A percentile compares a stretch with the other conserved stretches of the same genome.
phyloP scores from a whole-genome alignment of 441 rosid species.

The Euphorbia schlechtendalii region DNA sequence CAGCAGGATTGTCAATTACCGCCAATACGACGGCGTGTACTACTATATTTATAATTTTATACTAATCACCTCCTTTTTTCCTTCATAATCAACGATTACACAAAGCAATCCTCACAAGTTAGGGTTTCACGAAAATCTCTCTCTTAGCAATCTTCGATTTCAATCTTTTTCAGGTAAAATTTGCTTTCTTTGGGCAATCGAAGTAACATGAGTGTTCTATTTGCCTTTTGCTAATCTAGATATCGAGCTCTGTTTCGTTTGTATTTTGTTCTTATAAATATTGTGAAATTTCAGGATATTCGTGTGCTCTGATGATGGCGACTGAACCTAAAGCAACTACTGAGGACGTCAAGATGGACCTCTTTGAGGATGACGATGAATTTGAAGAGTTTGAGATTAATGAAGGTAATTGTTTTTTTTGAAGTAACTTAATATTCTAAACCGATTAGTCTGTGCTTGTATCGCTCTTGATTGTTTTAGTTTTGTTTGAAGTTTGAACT shows the following conservation, averaged over 20 bases:
- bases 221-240: not conserved
- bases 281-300: not conserved
- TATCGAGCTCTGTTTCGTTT: not conserved
- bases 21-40: not conserved
- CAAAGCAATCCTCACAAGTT: not conserved
- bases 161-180: not conserved
- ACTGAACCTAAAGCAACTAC: conserved; percentile 54
- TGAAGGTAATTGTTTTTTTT: conserved; percentile 35
- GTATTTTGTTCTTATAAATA: not conserved
- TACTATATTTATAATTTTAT: not conserved
- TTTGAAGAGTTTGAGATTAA: conserved; percentile 85
- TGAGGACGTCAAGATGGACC: conserved; percentile 64
- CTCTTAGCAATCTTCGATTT: too few species aligned
- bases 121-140: conserved; percentile 13
- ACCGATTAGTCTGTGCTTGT: too few species aligned
- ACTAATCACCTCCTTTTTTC: too few species aligned
- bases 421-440: not conserved
- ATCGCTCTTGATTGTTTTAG: not conserved
- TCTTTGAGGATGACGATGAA: conserved; percentile 94
- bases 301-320: conserved; percentile 39
- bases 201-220: not conserved
- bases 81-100: too few species aligned
- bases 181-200: not conserved
- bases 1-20: not conserved
- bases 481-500: not conserved